phyloP scores from a whole-genome alignment of 139 green algal genomes.

The Ulvella scutata region DNA sequence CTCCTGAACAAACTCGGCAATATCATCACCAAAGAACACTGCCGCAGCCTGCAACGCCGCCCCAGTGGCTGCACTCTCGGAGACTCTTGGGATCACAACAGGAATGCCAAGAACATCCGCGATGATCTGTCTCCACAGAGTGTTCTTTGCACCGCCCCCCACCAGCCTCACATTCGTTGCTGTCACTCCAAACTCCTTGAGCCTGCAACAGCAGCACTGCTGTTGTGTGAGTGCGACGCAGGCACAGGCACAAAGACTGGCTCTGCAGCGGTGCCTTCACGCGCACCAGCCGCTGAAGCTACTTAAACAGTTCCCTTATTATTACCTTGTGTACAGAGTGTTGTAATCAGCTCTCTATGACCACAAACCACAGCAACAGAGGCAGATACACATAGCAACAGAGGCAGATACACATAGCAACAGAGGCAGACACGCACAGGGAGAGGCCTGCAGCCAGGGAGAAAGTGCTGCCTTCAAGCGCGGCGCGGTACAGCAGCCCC shows the following conservation, averaged over 20 bases:
- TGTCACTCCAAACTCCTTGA: not conserved
- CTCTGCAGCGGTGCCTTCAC: too few relatives aligned
- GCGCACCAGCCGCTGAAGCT: too few relatives aligned
- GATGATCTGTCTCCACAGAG: conserved; percentile 68
- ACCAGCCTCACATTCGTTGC: conserved; percentile 47
- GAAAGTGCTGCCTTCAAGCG: conserved; percentile 68
- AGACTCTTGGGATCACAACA: conserved; percentile 42
- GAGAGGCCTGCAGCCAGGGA: conserved; percentile 39
- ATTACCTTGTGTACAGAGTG: too few relatives aligned
- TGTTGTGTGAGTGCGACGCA: too few relatives aligned
- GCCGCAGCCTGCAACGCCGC: conserved; percentile 73
- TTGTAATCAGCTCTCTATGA: too few relatives aligned
- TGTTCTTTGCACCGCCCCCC: conserved; percentile 60
- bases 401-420: too few relatives aligned
- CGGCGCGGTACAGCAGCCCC: conserved; percentile 66
- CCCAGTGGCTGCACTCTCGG: conserved; percentile 65
- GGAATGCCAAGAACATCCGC: conserved; percentile 52
- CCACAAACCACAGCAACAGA: too few relatives aligned
- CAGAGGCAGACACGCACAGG: not conserved
- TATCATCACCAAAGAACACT: conserved; percentile 18
- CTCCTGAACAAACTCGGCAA: conserved; percentile 34
- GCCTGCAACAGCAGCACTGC: too few relatives aligned
- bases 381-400: too few relatives aligned
- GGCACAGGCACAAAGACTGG: too few relatives aligned
- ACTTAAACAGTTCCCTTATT: too few relatives aligned